Evolutionary conservation across 805 yeast species (phyloP).

Genomic region (Scheffersomyces ergatensis): DNA sequence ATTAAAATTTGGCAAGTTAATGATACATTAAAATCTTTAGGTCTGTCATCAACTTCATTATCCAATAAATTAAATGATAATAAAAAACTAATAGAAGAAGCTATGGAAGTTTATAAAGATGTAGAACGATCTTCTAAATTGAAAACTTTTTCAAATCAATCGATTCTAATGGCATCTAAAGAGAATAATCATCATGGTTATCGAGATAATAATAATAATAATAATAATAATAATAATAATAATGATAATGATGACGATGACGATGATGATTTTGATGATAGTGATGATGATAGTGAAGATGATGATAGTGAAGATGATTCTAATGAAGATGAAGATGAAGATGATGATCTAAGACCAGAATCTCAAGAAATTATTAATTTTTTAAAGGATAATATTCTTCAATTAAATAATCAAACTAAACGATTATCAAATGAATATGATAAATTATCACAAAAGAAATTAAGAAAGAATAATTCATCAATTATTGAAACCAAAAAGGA

Average conservation of each 20-base stretch:
- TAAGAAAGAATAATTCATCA: slow-evolving; percentile 33
- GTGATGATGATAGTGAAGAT: slow-evolving; percentile 8
- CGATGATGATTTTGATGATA: slow-evolving; percentile 7
- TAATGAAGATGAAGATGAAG: slow-evolving; percentile 25
- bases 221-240: slow-evolving; percentile 13
- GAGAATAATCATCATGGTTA: slow-evolving; percentile 11
- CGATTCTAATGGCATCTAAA: slow-evolving; percentile 42
- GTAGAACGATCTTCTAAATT: slow-evolving; percentile 42
- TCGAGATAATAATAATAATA: slow-evolving; percentile 7
- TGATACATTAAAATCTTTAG: slow-evolving; percentile 25
- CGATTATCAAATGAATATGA: slow-evolving; percentile 40
- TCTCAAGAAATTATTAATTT: slow-evolving; percentile 32
- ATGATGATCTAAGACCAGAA: slow-evolving; percentile 28
- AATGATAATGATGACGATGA: slow-evolving; percentile 2
- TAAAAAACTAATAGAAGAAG: slow-evolving; percentile 40
- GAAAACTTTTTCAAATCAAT: slow-evolving; percentile 44
- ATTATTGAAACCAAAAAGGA: slow-evolving; percentile 40
- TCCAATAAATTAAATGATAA: slow-evolving; percentile 30
- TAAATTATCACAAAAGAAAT: slow-evolving; percentile 35
- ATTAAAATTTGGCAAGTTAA: slow-evolving; percentile 45
- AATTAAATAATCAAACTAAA: slow-evolving; percentile 33
- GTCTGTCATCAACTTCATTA: slow-evolving; percentile 9
- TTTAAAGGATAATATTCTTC: slow-evolving; percentile 27
- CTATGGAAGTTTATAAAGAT: slow-evolving; percentile 45
- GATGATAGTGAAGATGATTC: slow-evolving; percentile 2